Percentiles rank a stretch among this genome's conserved stretches.
phyloP scores from a whole-genome alignment of 2,329 filamentous ascomycete genomes.

The Clonostachys sp. region DNA sequence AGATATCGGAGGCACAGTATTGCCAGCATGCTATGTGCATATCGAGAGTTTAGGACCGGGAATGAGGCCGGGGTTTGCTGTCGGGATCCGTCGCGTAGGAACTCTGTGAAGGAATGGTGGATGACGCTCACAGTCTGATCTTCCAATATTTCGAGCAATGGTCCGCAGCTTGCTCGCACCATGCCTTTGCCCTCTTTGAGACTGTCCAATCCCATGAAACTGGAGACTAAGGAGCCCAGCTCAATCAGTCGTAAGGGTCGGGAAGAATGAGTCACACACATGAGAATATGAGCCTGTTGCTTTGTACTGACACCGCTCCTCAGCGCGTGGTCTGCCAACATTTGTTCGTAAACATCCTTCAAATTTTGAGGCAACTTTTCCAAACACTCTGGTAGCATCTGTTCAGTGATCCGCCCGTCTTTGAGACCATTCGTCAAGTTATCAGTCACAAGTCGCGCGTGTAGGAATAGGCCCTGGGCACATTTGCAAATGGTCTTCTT shows the following conservation, averaged over 20 bases:
- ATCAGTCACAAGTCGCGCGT: neutral
- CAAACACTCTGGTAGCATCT: neutral
- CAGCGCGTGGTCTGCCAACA: neutral
- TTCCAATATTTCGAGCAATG: neutral
- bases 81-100: neutral
- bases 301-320: neutral
- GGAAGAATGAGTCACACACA: neutral
- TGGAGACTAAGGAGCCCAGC: neutral
- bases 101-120: neutral
- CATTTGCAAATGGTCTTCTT: neutral
- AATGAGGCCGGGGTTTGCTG: too few relatives aligned
- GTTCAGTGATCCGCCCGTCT: neutral
- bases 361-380: neutral
- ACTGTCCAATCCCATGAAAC: neutral
- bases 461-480: neutral
- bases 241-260: neutral
- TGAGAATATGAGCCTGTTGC: neutral
- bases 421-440: neutral
- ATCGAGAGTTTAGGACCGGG: too few relatives aligned
- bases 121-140: neutral
- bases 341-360: neutral
- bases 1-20: too few relatives aligned
- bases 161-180: neutral
- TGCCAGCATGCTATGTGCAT: too few relatives aligned
- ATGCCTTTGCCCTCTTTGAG: neutral